phyloP scores from a whole-genome alignment of 1,284 basidiomycete species.

The Ustilago shanxiensis region DNA sequence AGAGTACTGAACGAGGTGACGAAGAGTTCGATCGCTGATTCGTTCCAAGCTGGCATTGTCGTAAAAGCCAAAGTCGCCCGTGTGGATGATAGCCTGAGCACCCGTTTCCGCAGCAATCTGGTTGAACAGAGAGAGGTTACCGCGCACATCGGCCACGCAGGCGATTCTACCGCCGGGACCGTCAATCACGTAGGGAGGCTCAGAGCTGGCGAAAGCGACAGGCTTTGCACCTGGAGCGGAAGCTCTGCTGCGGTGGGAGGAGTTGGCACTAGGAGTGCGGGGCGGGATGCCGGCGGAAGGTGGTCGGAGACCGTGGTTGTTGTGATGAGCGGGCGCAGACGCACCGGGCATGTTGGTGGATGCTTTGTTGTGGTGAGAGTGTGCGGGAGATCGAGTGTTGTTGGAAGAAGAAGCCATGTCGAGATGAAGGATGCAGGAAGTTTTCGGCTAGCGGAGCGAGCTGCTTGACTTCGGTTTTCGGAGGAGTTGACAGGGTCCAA shows the following conservation, averaged over 20 bases:
- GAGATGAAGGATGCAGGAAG: not conserved
- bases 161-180: slow-evolving; percentile 80
- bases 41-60: slow-evolving; percentile 84
- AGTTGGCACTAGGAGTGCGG: slow-evolving; percentile 35
- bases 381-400: slow-evolving; percentile 28
- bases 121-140: slow-evolving; percentile 84
- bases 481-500: not conserved
- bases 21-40: slow-evolving; percentile 91
- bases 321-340: slow-evolving; percentile 35
- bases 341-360: slow-evolving; percentile 23
- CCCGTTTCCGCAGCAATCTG: slow-evolving; percentile 90
- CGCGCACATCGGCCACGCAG: slow-evolving; percentile 91
- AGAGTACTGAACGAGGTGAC: slow-evolving; percentile 96
- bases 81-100: slow-evolving; percentile 86
- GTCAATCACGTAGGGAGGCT: slow-evolving; percentile 62
- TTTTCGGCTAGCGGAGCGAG: not conserved
- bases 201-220: slow-evolving; percentile 16
- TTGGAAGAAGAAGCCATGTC: slow-evolving; percentile 39
- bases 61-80: slow-evolving; percentile 99
- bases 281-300: slow-evolving; percentile 22
- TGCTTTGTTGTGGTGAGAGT: slow-evolving; percentile 27
- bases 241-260: slow-evolving; percentile 42
- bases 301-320: slow-evolving; percentile 29
- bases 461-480: slow-evolving; percentile 7
- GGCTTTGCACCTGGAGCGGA: slow-evolving; percentile 22